Evolutionary conservation across 495 filamentous ascomycete species (phyloP).

Genomic region (Polyplosphaeria fusca): DNA sequence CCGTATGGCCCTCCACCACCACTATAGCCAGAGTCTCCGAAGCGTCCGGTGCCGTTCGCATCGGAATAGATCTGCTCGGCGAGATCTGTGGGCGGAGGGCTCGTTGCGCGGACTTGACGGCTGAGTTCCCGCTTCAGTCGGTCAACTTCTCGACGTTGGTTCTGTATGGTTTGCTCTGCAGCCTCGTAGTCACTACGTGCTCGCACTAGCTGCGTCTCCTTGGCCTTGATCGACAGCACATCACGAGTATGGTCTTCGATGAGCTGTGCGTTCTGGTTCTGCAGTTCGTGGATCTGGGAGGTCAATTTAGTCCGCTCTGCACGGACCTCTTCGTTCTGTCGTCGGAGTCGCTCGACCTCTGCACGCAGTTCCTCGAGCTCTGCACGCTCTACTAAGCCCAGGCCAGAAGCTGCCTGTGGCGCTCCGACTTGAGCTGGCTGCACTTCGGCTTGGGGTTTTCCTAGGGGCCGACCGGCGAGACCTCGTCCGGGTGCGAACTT

Average conservation of each 20-base stretch:
- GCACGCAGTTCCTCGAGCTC: constrained; percentile 85
- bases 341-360: constrained; percentile 72
- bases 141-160: constrained; percentile 84
- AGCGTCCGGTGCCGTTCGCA: constrained; percentile 8
- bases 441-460: constrained; percentile 63
- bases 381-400: constrained; percentile 72
- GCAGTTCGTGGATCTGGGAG: constrained; percentile 80
- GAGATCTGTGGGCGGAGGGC: constrained; percentile 42
- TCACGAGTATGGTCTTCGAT: constrained; percentile 98
- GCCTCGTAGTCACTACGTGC: constrained; percentile 86
- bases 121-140: constrained; percentile 77
- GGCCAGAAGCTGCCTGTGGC: constrained; percentile 39
- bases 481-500: constrained; percentile 68
- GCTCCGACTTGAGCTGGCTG: constrained; percentile 44
- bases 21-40: constrained; percentile 38
- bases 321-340: constrained; percentile 70
- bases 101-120: constrained; percentile 45
- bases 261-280: constrained; percentile 91
- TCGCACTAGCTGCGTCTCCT: constrained; percentile 93
- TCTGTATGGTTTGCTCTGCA: constrained; percentile 76
- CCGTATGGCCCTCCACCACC: constrained; percentile 43
- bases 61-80: constrained; percentile 36
- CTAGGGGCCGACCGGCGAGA: constrained; percentile 79
- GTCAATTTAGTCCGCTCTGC: constrained; percentile 68
- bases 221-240: constrained; percentile 92